These are phyloP conservation scores for Phytophthora quininea DNA, from an alignment of 352 stramenopile species.

Conservation along the genomic window DNA sequence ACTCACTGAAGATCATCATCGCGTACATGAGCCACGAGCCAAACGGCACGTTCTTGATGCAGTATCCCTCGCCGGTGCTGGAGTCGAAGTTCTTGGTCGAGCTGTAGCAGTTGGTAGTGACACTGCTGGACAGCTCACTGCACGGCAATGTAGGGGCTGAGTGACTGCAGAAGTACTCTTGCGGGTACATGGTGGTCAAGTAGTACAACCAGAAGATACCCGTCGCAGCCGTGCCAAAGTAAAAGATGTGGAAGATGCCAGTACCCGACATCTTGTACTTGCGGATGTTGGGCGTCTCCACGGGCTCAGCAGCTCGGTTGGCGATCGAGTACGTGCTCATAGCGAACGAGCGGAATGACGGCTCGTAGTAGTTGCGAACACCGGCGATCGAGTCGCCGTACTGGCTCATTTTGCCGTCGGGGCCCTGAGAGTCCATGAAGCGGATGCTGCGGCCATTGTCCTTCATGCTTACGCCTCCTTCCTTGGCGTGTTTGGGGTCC, in stretches of 20 bases:
- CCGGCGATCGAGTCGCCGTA: constrained; percentile 83
- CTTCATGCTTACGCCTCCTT: constrained; percentile 73
- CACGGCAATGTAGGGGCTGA: constrained; percentile 77
- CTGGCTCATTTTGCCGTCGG: constrained; percentile 81
- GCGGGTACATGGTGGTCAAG: constrained; percentile 82
- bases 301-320: constrained; percentile 83
- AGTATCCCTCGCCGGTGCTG: constrained; percentile 72
- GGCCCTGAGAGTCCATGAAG: constrained; percentile 88
- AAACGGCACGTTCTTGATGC: constrained; percentile 67
- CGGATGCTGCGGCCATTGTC: constrained; percentile 82
- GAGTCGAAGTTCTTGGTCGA: constrained; percentile 81
- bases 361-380: constrained; percentile 87
- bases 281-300: constrained; percentile 90
- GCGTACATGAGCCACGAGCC: constrained; percentile 84
- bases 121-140: constrained; percentile 54
- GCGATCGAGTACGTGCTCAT: constrained; percentile 91
- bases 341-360: constrained; percentile 89
- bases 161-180: constrained; percentile 80
- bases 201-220: constrained; percentile 86
- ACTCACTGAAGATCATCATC: constrained; percentile 89
- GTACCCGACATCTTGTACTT: constrained; percentile 92
- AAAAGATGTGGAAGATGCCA: constrained; percentile 87
- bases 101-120: constrained; percentile 56
- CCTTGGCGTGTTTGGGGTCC: constrained; percentile 83
- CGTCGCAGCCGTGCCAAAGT: constrained; percentile 67